Conservation (phyloP, 2,329 filamentous ascomycete species). For the Neophaeococcomyces aloes region DNA sequence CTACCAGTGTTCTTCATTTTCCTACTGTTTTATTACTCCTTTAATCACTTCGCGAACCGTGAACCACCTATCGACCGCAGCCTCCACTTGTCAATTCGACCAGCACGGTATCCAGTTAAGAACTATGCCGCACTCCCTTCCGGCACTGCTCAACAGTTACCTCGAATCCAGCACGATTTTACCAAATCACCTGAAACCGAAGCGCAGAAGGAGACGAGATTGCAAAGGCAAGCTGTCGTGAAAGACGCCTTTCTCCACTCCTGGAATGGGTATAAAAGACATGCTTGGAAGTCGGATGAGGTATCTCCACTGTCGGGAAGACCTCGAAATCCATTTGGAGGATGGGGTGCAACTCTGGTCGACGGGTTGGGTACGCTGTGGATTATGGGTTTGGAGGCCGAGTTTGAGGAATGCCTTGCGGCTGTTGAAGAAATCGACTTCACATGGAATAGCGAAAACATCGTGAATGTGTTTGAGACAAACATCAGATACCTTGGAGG, state of each 20-base stretch:
- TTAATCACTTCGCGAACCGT: conserved; percentile 11
- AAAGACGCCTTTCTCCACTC: conserved; percentile 44
- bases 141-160: conserved; percentile 14
- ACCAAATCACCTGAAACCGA: conserved; percentile 12
- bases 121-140: conserved; percentile 14
- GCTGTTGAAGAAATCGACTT: conserved; percentile 54
- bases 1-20: conserved; percentile 16
- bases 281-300: conserved; percentile 57
- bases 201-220: conserved; percentile 9
- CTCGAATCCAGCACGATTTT: conserved; percentile 21
- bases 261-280: conserved; percentile 51
- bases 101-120: conserved; percentile 17
- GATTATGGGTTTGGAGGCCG: conserved; percentile 57
- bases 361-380: conserved; percentile 60
- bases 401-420: conserved; percentile 54
- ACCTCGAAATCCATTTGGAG: conserved; percentile 49
- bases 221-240: conserved; percentile 35
- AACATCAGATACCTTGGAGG: conserved; percentile 33
- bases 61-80: conserved; percentile 7
- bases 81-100: conserved; percentile 15
- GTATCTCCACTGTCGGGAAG: conserved; percentile 46
- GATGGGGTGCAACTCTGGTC: conserved; percentile 59
- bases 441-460: conserved; percentile 34
- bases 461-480: conserved; percentile 32
- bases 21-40: conserved; percentile 17